Conservation (phyloP, 2,329 filamentous ascomycete genomes). For the Xylariales sp. region DNA sequence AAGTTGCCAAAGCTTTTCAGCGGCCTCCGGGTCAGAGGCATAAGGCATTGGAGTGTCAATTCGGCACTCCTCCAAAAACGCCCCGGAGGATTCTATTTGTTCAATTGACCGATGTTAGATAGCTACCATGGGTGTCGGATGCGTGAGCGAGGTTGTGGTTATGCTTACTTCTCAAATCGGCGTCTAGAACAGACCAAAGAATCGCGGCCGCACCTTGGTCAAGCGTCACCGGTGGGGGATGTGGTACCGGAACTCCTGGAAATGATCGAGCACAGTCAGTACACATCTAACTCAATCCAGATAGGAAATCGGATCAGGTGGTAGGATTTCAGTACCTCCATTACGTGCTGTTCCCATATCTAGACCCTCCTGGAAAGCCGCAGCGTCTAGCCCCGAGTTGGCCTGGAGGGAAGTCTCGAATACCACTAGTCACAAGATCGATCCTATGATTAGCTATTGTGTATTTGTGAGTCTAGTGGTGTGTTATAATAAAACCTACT, state of each 20-base stretch:
- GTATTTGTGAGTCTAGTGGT: neutral
- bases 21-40: neutral
- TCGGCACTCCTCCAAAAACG: neutral
- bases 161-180: neutral
- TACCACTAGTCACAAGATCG: neutral
- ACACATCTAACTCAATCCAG: too few relatives aligned
- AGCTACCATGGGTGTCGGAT: neutral
- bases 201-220: neutral
- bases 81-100: neutral
- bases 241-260: too few relatives aligned
- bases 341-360: neutral
- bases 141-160: too few relatives aligned
- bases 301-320: too few relatives aligned
- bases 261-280: too few relatives aligned
- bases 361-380: neutral
- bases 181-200: neutral
- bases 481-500: slow-evolving; percentile 16
- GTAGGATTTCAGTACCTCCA: too few relatives aligned
- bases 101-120: neutral
- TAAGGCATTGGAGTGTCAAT: neutral
- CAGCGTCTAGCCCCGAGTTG: neutral
- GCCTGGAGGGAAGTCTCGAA: neutral
- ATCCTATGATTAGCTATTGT: neutral
- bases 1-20: slow-evolving; percentile 11
- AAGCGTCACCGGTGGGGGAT: neutral